phyloP scores from a whole-genome alignment of 2,329 filamentous ascomycete species.

The Cytospora leucostoma region DNA sequence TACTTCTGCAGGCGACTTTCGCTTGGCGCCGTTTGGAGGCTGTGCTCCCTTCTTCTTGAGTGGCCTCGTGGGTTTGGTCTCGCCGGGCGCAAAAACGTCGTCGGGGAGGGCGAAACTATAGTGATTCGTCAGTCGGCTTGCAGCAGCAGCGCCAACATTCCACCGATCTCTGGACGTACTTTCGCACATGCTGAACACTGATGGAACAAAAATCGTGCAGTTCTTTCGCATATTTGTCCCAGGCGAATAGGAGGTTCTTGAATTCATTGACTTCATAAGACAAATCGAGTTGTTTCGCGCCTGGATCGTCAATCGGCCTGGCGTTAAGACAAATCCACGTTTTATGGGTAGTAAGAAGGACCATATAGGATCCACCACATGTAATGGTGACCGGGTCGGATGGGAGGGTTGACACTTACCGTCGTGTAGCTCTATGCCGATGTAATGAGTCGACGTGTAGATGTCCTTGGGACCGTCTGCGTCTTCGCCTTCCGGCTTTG shows the following conservation, averaged over 20 bases:
- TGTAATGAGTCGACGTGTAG: constrained; percentile 92
- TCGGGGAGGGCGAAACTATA: constrained; percentile 80
- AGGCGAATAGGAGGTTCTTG: constrained; percentile 76
- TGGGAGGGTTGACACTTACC: constrained; percentile 52
- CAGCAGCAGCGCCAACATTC: background rate
- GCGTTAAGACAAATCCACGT: constrained; percentile 29
- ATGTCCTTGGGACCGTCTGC: constrained; percentile 47
- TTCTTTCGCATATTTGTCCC: constrained; percentile 74
- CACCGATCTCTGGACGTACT: constrained; percentile 56
- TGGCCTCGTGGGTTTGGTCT: constrained; percentile 65
- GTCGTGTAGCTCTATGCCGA: constrained; percentile 78
- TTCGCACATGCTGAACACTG: constrained; percentile 80
- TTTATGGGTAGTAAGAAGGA: constrained; percentile 12
- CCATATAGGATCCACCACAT: constrained; percentile 19
- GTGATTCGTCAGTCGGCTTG: constrained; percentile 27
- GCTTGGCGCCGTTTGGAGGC: constrained; percentile 47
- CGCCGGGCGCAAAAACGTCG: constrained; percentile 83
- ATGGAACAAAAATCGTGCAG: constrained; percentile 56
- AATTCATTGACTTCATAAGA: constrained; percentile 84
- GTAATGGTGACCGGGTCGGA: background rate
- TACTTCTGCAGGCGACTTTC: constrained; percentile 49
- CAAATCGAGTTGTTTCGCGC: constrained; percentile 71
- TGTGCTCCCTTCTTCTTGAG: constrained; percentile 53
- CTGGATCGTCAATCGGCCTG: constrained; percentile 47
- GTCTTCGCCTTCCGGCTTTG: constrained; percentile 31